phyloP scores from a whole-genome alignment of 2,329 filamentous ascomycete species.

The Penicillium capsulatum region DNA sequence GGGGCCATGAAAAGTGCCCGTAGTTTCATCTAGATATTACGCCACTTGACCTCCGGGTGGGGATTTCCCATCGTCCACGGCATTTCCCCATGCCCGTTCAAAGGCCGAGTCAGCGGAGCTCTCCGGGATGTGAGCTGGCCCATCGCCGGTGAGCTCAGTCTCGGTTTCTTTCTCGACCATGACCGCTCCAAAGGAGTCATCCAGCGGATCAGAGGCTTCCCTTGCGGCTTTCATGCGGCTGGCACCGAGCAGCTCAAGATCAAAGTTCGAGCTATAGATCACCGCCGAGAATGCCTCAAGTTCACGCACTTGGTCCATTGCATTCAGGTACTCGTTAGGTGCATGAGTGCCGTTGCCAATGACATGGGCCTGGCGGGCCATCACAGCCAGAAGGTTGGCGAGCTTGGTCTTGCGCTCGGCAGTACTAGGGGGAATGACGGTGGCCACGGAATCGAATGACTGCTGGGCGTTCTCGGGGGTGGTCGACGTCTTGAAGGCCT shows the following conservation, averaged over 20 bases:
- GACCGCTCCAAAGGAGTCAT: conserved; percentile 18
- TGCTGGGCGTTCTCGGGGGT: conserved; percentile 44
- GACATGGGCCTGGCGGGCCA: conserved; percentile 83
- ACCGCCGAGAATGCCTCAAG: conserved; percentile 48
- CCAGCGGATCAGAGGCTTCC: conserved; percentile 6
- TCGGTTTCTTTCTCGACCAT: conserved; percentile 14
- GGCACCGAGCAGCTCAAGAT: conserved; percentile 31
- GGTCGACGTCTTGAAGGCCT: conserved; percentile 63
- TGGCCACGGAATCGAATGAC: conserved; percentile 42
- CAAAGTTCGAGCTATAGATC: conserved; percentile 48
- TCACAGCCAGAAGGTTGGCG: conserved; percentile 81
- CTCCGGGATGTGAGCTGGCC: too few relatives aligned
- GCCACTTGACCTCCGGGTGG: too few relatives aligned
- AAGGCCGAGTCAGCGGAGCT: conserved; percentile 26
- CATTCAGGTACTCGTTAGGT: conserved; percentile 44
- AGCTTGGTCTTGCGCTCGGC: conserved; percentile 62
- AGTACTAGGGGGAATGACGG: conserved; percentile 33
- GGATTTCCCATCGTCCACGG: conserved; percentile 34
- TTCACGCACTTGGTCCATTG: conserved; percentile 46
- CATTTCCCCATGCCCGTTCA: conserved; percentile 38
- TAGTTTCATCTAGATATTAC: too few relatives aligned
- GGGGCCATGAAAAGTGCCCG: too few relatives aligned
- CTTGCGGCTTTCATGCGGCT: conserved; percentile 11
- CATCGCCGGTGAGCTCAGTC: background rate
- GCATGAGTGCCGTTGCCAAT: conserved; percentile 67